A percentile compares a stretch with the other conserved stretches of the same genome.
Conservation (phyloP, 306 rosid genomes). For the Abrus pulchellus region DNA sequence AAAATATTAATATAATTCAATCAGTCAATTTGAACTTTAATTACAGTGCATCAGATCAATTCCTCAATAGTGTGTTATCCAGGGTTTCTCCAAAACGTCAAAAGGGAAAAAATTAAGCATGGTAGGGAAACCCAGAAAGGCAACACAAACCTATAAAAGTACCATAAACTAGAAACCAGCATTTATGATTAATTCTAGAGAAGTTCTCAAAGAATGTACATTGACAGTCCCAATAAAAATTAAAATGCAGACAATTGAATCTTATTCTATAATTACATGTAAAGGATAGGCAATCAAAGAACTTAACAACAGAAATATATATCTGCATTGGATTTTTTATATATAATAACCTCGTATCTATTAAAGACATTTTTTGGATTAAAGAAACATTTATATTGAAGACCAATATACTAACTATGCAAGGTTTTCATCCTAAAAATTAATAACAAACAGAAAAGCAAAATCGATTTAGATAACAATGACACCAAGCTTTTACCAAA, state of each 20-base stretch:
- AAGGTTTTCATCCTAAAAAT: neutral
- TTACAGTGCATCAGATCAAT: conserved; percentile 15
- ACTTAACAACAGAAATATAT: neutral
- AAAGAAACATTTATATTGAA: neutral
- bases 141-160: neutral
- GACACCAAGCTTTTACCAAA: neutral
- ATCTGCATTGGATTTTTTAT: neutral
- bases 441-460: neutral
- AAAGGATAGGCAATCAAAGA: conserved; percentile 8
- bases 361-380: neutral
- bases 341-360: neutral
- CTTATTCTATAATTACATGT: neutral
- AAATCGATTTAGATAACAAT: neutral
- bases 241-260: neutral
- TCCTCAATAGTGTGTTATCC: neutral
- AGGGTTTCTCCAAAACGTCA: neutral
- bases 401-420: neutral
- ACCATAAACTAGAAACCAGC: neutral
- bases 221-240: conserved; percentile 12
- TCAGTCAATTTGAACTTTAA: neutral
- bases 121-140: neutral
- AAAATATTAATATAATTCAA: neutral
- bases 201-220: neutral
- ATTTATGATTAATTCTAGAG: neutral
- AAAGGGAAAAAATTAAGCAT: neutral